phyloP scores from a whole-genome alignment of 495 filamentous ascomycete species.

The Lindgomyces ingoldianus region DNA sequence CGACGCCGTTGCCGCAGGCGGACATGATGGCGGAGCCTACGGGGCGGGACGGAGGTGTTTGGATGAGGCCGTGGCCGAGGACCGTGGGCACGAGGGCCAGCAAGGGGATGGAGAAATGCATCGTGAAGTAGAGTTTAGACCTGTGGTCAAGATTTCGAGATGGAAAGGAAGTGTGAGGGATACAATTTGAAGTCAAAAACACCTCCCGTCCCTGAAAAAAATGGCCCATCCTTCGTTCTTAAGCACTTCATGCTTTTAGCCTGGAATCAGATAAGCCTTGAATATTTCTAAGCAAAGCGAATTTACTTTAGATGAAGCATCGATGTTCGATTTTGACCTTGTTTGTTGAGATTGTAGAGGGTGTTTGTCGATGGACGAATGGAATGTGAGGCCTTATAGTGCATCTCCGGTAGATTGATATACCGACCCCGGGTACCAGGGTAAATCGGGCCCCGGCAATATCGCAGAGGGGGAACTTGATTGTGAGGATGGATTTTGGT shows the following conservation, averaged over 20 bases:
- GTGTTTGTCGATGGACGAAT: constrained; percentile 17
- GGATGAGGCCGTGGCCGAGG: constrained; percentile 35
- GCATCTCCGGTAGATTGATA: constrained; percentile 24
- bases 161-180: neutral
- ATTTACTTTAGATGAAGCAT: constrained; percentile 39
- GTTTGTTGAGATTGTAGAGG: neutral
- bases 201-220: too few species aligned
- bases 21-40: constrained; percentile 20
- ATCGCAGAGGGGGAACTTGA: neutral
- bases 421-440: constrained; percentile 23
- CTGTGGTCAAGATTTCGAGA: neutral
- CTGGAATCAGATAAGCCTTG: neutral
- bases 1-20: constrained; percentile 30
- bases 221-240: too few species aligned
- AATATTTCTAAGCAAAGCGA: constrained; percentile 5
- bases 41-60: constrained; percentile 28
- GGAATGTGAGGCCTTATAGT: constrained; percentile 7
- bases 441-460: neutral
- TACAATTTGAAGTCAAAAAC: neutral
- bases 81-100: constrained; percentile 21
- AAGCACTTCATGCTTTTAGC: neutral
- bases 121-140: constrained; percentile 2
- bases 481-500: neutral
- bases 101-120: constrained; percentile 27
- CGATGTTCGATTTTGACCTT: neutral